Conservation (phyloP, 1,139 yeast species). For the Yamadazyma epiphylla region DNA sequence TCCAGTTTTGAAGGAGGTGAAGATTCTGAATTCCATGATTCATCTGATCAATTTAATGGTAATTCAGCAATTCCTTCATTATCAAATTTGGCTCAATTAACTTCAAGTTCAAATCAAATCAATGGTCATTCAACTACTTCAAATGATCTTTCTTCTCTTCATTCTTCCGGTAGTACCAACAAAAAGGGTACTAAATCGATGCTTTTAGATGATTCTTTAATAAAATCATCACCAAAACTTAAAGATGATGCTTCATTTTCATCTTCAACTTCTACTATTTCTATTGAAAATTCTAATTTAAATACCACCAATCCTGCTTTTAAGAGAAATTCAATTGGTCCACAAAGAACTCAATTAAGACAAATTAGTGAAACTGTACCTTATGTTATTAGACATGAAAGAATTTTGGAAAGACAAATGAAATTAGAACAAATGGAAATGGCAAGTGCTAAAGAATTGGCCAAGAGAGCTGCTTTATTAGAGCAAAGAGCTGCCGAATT, state of each 20-base stretch:
- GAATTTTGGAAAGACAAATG: conserved; percentile 69
- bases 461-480: conserved; percentile 68
- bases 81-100: conserved; percentile 61
- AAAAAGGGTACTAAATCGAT: conserved; percentile 26
- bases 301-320: conserved; percentile 45
- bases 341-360: conserved; percentile 66
- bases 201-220: conserved; percentile 30
- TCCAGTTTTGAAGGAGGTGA: conserved; percentile 25
- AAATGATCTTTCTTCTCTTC: conserved; percentile 19
- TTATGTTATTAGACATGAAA: conserved; percentile 71
- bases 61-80: conserved; percentile 46
- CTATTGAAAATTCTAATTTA: conserved; percentile 20
- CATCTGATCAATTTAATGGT: conserved; percentile 15
- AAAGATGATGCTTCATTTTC: conserved; percentile 28
- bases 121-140: conserved; percentile 5
- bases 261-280: conserved; percentile 30
- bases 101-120: conserved; percentile 15
- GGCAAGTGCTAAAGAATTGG: conserved; percentile 70
- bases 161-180: conserved; percentile 18
- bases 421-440: conserved; percentile 76
- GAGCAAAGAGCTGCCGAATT: conserved; percentile 74
- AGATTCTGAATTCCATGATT: conserved; percentile 27
- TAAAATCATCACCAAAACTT: conserved; percentile 20
- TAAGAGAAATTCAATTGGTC: conserved; percentile 54
- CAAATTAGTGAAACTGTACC: conserved; percentile 81